phyloP scores from a whole-genome alignment of 306 rosid species.

The Fragaria ananassa region DNA sequence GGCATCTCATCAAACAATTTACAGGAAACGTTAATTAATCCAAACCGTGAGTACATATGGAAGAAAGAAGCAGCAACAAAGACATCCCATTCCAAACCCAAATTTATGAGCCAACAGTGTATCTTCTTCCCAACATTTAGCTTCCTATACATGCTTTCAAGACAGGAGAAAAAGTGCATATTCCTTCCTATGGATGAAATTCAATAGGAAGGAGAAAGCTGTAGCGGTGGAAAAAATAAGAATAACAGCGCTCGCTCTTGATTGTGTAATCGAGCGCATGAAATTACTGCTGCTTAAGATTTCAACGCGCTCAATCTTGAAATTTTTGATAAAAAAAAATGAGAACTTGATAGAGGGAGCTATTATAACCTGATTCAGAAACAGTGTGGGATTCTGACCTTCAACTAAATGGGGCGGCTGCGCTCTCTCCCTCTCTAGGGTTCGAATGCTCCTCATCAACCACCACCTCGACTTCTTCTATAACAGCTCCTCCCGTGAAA shows the following conservation, averaged over 20 bases:
- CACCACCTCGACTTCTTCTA: too few relatives aligned
- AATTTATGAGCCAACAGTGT: slow-evolving; percentile 43
- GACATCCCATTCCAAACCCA: slow-evolving; percentile 48
- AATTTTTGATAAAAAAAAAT: too few relatives aligned
- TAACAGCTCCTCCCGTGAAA: too few relatives aligned
- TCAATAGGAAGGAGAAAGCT: slow-evolving; percentile 45
- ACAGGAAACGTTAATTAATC: slow-evolving; percentile 29
- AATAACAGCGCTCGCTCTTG: slow-evolving; percentile 82
- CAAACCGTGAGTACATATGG: slow-evolving; percentile 48
- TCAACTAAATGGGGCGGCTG: too few relatives aligned
- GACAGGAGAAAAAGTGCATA: too few relatives aligned
- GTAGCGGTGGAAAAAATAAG: slow-evolving; percentile 48
- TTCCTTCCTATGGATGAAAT: too few relatives aligned
- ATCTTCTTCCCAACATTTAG: slow-evolving; percentile 40
- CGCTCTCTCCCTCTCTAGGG: too few relatives aligned
- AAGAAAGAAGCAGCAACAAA: slow-evolving; percentile 47
- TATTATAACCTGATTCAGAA: too few relatives aligned
- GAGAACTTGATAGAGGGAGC: too few relatives aligned
- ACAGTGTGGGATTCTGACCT: too few relatives aligned
- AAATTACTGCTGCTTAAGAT: slow-evolving; percentile 51
- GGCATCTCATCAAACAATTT: slow-evolving; percentile 38
- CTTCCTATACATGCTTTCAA: slow-evolving; percentile 2
- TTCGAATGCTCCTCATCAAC: too few relatives aligned
- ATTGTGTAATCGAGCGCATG: slow-evolving; percentile 67
- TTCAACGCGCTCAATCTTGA: slow-evolving; percentile 35